phyloP scores from a whole-genome alignment of 495 filamentous ascomycete genomes.

The Penicillium chermesinum region DNA sequence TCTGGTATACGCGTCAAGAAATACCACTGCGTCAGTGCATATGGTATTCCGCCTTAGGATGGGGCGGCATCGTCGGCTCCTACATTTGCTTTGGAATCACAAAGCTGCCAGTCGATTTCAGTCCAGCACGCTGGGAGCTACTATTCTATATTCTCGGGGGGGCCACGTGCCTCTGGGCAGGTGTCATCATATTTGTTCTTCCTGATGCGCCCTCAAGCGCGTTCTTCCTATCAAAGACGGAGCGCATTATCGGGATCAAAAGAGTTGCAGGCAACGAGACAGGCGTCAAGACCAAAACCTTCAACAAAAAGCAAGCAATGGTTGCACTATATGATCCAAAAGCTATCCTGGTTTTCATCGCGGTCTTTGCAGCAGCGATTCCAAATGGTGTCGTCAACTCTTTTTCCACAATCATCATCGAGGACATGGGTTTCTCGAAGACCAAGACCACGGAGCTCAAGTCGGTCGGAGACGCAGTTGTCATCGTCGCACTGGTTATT shows the following conservation, averaged over 20 bases:
- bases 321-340: slow-evolving; percentile 5
- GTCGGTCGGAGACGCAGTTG: slow-evolving; percentile 4
- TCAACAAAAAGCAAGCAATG: slow-evolving; percentile 1
- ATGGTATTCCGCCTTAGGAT: slow-evolving; percentile 10
- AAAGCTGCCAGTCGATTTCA: background rate
- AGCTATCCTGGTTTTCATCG: slow-evolving; percentile 8
- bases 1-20: slow-evolving; percentile 13
- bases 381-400: slow-evolving; percentile 13
- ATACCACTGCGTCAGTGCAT: slow-evolving; percentile 13
- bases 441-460: slow-evolving; percentile 7
- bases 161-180: slow-evolving; percentile 1
- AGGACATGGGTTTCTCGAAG: slow-evolving; percentile 11
- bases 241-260: background rate
- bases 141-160: slow-evolving; percentile 1
- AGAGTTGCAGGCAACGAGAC: background rate
- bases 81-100: slow-evolving; percentile 2
- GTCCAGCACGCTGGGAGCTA: slow-evolving; percentile 1
- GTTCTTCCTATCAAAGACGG: background rate
- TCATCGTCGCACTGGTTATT: slow-evolving; percentile 5
- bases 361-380: slow-evolving; percentile 10
- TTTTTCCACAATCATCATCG: slow-evolving; percentile 15
- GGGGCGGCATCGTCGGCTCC: slow-evolving; percentile 9
- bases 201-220: slow-evolving; percentile 3
- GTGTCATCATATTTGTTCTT: background rate
- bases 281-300: slow-evolving; percentile 3